Conservation (phyloP, 208 protist genomes). For the Trypanosoma lewisi region DNA sequence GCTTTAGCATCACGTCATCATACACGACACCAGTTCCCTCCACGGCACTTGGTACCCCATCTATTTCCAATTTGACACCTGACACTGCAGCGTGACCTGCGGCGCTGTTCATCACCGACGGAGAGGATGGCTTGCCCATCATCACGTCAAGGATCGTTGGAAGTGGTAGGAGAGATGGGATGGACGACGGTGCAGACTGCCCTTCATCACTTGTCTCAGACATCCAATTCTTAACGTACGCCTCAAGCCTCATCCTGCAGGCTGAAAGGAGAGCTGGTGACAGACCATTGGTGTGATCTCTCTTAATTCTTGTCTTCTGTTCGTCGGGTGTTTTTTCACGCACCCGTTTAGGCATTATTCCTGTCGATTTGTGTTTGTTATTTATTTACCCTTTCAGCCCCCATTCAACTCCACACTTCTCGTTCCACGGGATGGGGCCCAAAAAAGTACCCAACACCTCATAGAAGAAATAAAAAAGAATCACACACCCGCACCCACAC, state of each 20-base stretch:
- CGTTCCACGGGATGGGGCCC: background rate
- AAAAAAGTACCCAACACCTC: conserved; percentile 1
- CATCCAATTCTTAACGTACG: conserved; percentile 24
- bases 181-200: background rate
- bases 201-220: background rate
- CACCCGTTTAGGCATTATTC: conserved; percentile 2
- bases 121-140: background rate
- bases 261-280: background rate
- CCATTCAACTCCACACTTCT: background rate
- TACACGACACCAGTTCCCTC: conserved; percentile 63
- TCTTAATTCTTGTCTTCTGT: background rate
- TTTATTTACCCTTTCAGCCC: background rate
- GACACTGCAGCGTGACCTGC: background rate
- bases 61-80: background rate
- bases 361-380: too few relatives aligned
- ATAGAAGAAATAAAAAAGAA: conserved; percentile 19
- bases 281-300: background rate
- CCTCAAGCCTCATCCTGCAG: conserved; percentile 8
- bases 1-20: conserved; percentile 56
- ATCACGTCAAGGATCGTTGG: conserved; percentile 29
- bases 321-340: background rate
- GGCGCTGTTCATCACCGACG: background rate
- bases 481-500: conserved; percentile 2
- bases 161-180: conserved; percentile 15
- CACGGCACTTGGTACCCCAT: background rate